A percentile compares a stretch with the other conserved stretches of the same genome.
Evolutionary conservation across 1,284 basidiomycete genomes (phyloP).

Genomic region (Cutaneotrichosporon cutaneum): DNA sequence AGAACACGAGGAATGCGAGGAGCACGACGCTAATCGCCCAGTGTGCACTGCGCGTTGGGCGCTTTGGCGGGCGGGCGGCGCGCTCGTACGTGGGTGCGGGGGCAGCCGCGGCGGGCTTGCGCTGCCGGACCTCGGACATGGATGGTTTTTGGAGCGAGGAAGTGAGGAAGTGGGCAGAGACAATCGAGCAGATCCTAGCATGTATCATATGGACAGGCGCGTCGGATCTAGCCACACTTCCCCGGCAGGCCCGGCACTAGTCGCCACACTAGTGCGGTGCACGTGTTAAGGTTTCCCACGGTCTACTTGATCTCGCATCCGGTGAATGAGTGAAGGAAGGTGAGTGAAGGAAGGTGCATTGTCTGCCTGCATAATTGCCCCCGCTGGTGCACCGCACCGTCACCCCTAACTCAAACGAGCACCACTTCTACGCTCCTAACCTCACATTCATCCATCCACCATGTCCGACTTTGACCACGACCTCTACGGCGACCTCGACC

Average conservation of each 20-base stretch:
- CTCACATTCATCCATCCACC: conserved; percentile 14
- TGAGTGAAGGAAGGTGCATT: not conserved
- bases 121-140: conserved; percentile 17
- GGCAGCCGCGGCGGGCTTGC: not conserved
- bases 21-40: conserved; percentile 42
- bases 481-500: conserved; percentile 43
- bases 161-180: not conserved
- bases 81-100: conserved; percentile 13
- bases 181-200: not conserved
- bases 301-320: too few species aligned
- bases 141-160: not conserved
- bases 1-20: conserved; percentile 38
- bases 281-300: conserved; percentile 1
- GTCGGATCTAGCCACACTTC: conserved; percentile 1
- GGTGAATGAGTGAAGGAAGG: too few species aligned
- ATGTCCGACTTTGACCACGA: conserved; percentile 49
- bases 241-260: not conserved
- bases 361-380: not conserved
- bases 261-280: not conserved
- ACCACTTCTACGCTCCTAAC: not conserved
- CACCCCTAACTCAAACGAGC: not conserved
- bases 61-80: conserved; percentile 13
- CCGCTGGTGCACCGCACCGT: not conserved
- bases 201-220: not conserved
- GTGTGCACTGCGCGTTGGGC: conserved; percentile 36